phyloP scores from a whole-genome alignment of 805 yeast genomes.

The Yamadazyma scolyti region DNA sequence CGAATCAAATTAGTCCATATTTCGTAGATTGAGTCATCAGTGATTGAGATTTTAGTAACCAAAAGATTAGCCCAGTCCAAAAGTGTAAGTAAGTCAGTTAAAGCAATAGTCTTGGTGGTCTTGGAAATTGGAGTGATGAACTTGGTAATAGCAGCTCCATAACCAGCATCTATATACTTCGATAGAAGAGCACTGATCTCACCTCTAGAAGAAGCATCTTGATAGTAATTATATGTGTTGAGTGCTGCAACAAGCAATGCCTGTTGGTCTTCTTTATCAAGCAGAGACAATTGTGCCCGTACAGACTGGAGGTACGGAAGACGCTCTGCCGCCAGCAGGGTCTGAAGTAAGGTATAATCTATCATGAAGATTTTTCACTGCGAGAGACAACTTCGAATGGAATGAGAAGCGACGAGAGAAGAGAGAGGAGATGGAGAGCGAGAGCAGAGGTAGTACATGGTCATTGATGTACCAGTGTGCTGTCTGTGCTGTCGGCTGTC shows the following conservation, averaged over 20 bases:
- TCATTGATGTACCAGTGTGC: too few relatives aligned
- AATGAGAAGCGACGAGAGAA: too few relatives aligned
- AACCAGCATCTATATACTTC: constrained; percentile 19
- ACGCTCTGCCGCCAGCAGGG: too few relatives aligned
- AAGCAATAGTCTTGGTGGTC: constrained; percentile 35
- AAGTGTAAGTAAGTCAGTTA: constrained; percentile 53
- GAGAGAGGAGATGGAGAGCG: too few relatives aligned
- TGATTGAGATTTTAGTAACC: background rate
- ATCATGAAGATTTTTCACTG: too few relatives aligned
- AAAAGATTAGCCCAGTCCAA: constrained; percentile 45
- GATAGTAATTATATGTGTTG: constrained; percentile 48
- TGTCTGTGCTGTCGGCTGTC: too few relatives aligned
- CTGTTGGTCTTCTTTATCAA: constrained; percentile 18
- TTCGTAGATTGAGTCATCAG: background rate
- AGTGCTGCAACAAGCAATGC: constrained; percentile 30
- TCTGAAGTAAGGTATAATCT: too few relatives aligned
- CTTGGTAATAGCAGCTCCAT: constrained; percentile 34
- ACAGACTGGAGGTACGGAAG: too few relatives aligned
- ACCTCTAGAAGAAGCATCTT: constrained; percentile 46
- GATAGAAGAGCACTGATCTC: constrained; percentile 37
- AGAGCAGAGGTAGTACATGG: too few relatives aligned
- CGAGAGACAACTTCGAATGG: too few relatives aligned
- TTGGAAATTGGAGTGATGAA: constrained; percentile 26
- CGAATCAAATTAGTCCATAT: constrained; percentile 2
- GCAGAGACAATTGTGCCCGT: too few relatives aligned